A percentile compares a stretch with the other conserved stretches of the same genome.
phyloP scores from a whole-genome alignment of 2,329 filamentous ascomycete genomes.

The Endothia cerciana region DNA sequence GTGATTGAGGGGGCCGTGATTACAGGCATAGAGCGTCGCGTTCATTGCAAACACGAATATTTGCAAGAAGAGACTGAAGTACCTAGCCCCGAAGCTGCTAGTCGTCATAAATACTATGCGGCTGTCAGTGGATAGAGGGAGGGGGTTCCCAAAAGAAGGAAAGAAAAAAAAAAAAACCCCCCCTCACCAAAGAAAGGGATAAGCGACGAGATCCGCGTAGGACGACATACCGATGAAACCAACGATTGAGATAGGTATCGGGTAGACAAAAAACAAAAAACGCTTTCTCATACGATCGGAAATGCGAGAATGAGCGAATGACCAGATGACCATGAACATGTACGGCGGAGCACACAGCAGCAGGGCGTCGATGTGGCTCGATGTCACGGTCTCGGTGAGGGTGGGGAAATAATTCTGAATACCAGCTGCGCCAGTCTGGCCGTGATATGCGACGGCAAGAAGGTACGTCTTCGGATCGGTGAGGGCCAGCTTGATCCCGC shows the following conservation, averaged over 20 bases:
- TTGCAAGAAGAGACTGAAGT: slow-evolving; percentile 60
- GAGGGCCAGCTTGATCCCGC: slow-evolving; percentile 28
- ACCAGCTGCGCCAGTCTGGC: slow-evolving; percentile 25
- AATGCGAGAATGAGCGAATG: slow-evolving; percentile 41
- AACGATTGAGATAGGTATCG: slow-evolving; percentile 32
- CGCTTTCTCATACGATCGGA: slow-evolving; percentile 45
- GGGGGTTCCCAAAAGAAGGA: too few relatives aligned
- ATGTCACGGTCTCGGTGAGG: slow-evolving; percentile 36
- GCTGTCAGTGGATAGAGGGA: too few relatives aligned
- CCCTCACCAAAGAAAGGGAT: background rate
- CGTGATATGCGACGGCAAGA: slow-evolving; percentile 26
- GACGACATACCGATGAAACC: slow-evolving; percentile 31
- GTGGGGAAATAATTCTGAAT: slow-evolving; percentile 35
- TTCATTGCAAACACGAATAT: slow-evolving; percentile 60
- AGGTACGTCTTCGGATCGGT: slow-evolving; percentile 29
- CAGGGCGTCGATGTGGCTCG: slow-evolving; percentile 33
- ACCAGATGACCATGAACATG: slow-evolving; percentile 34
- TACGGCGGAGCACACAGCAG: slow-evolving; percentile 39
- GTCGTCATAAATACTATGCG: slow-evolving; percentile 60
- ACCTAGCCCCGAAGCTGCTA: slow-evolving; percentile 53
- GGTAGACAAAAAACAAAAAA: slow-evolving; percentile 42
- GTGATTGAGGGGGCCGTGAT: background rate
- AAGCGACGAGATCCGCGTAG: background rate
- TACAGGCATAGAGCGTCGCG: slow-evolving; percentile 44
- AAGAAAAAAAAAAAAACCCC: background rate